phyloP scores from a whole-genome alignment of 1,139 yeast genomes.

The Debaryomycetaceae sp. region DNA sequence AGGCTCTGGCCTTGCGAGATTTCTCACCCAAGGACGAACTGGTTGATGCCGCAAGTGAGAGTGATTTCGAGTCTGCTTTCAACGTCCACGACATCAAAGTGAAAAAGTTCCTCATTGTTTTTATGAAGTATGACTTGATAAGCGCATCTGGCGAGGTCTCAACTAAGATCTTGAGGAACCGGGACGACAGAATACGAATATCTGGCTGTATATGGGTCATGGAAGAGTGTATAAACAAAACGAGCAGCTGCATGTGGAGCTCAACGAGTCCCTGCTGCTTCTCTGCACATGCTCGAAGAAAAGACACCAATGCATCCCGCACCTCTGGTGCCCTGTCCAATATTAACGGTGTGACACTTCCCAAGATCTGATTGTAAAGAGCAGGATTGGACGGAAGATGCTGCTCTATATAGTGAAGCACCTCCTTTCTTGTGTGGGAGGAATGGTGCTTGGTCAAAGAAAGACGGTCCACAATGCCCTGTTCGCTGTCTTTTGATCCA shows the following conservation, averaged over 20 bases:
- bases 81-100: conserved; percentile 63
- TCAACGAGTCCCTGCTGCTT: conserved; percentile 57
- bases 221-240: conserved; percentile 81
- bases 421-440: conserved; percentile 69
- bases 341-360: conserved; percentile 53
- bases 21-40: conserved; percentile 38
- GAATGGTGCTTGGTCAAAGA: conserved; percentile 80
- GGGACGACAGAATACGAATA: conserved; percentile 68
- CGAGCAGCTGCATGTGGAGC: conserved; percentile 63
- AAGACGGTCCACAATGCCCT: conserved; percentile 55
- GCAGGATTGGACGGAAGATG: conserved; percentile 50
- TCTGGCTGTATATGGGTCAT: conserved; percentile 89
- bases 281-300: conserved; percentile 50
- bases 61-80: conserved; percentile 38
- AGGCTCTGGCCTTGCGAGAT: conserved; percentile 36
- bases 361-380: conserved; percentile 55
- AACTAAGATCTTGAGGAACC: conserved; percentile 55
- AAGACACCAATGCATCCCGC: conserved; percentile 53
- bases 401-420: conserved; percentile 48
- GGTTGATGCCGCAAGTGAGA: conserved; percentile 47
- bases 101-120: conserved; percentile 54
- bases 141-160: conserved; percentile 45
- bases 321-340: conserved; percentile 66
- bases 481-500: conserved; percentile 18
- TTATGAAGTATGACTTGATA: conserved; percentile 56